Evolutionary conservation across 2,329 filamentous ascomycete genomes (phyloP).

Genomic region (Aspergillus pseudoviridinutans): DNA sequence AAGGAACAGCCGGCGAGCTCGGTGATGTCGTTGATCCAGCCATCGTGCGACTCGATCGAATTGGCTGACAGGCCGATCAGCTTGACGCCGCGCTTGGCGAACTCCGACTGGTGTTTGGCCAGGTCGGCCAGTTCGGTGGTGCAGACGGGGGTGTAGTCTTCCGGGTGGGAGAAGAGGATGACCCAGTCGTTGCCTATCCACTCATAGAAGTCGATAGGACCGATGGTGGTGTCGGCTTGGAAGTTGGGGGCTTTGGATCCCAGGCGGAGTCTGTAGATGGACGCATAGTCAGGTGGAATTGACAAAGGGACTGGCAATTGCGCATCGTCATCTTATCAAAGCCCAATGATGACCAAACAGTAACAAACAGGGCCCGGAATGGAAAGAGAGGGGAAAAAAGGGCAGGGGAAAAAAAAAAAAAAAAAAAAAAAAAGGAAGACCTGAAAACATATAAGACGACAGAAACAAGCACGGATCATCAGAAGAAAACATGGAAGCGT

Average conservation of each 20-base stretch:
- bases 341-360: too few relatives aligned
- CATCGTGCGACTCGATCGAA: conserved; percentile 74
- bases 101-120: conserved; percentile 85
- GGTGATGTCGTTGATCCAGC: conserved; percentile 87
- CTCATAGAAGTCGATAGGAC: conserved; percentile 66
- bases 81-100: conserved; percentile 82
- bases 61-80: conserved; percentile 86
- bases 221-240: conserved; percentile 63
- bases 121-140: conserved; percentile 95
- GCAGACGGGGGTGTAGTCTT: conserved; percentile 91
- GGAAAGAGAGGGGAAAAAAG: too few relatives aligned
- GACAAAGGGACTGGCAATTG: too few relatives aligned
- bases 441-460: too few relatives aligned
- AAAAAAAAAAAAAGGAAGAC: too few relatives aligned
- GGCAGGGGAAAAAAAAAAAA: too few relatives aligned
- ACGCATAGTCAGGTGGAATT: too few relatives aligned
- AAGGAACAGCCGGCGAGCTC: conserved; percentile 73
- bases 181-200: conserved; percentile 69
- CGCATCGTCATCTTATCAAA: too few relatives aligned
- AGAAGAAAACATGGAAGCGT: too few relatives aligned
- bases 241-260: conserved; percentile 66
- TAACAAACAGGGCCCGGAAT: too few relatives aligned
- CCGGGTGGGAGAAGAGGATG: conserved; percentile 67
- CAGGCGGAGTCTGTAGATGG: conserved; percentile 52
- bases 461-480: too few relatives aligned